A percentile compares a stretch with the other conserved stretches of the same genome.
These are phyloP conservation scores for Geotrichum cucujoidarum DNA, from an alignment of 1,139 yeast genomes.

Conservation along the genomic window DNA sequence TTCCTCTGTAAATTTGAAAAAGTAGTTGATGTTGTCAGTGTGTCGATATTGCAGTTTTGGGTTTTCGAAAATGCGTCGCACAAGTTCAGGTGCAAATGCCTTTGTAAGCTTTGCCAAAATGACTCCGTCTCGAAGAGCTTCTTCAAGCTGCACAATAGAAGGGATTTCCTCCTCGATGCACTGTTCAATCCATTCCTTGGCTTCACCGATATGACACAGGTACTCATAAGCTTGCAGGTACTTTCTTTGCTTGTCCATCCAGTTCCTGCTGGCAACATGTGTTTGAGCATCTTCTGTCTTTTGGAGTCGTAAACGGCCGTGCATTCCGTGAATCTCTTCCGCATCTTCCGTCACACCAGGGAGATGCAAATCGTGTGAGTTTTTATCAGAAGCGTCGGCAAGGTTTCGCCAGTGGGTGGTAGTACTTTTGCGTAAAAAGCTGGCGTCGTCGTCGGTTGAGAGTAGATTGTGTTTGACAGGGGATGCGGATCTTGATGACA, in stretches of 20 bases:
- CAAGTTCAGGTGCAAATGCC: slow-evolving; percentile 63
- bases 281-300: slow-evolving; percentile 32
- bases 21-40: slow-evolving; percentile 86
- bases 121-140: slow-evolving; percentile 75
- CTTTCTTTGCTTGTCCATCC: slow-evolving; percentile 45
- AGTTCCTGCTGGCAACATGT: slow-evolving; percentile 31
- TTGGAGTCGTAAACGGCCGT: slow-evolving; percentile 37
- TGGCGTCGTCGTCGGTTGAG: slow-evolving; percentile 16
- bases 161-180: slow-evolving; percentile 52
- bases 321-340: slow-evolving; percentile 38
- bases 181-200: slow-evolving; percentile 68
- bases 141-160: slow-evolving; percentile 52
- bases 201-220: slow-evolving; percentile 82
- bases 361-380: slow-evolving; percentile 16
- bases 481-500: slow-evolving; percentile 7
- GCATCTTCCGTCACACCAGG: slow-evolving; percentile 32
- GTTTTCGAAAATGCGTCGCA: slow-evolving; percentile 51
- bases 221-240: slow-evolving; percentile 65
- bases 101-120: slow-evolving; percentile 74
- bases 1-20: slow-evolving; percentile 65
- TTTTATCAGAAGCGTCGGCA: slow-evolving; percentile 11
- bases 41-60: slow-evolving; percentile 77
- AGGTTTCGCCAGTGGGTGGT: slow-evolving; percentile 18
- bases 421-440: slow-evolving; percentile 15
- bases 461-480: slow-evolving; percentile 17